A percentile compares a stretch with the other conserved stretches of the same genome.
These are phyloP conservation scores for Moesziomyces sp. DNA, from an alignment of 1,284 basidiomycete species.

Conservation along the genomic window DNA sequence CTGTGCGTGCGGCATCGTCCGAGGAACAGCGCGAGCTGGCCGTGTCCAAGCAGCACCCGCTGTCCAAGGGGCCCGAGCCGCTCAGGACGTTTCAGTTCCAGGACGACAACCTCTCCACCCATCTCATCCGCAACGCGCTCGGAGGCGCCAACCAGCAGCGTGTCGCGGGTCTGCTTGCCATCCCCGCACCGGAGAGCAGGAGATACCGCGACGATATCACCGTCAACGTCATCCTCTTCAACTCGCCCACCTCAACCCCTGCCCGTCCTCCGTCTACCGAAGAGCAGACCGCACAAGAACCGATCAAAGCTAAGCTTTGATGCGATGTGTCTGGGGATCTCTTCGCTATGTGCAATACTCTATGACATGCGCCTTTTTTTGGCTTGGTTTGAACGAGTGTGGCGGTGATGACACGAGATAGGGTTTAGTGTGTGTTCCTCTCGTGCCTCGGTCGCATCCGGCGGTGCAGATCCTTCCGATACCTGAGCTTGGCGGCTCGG, in stretches of 20 bases:
- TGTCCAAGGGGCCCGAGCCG: slow-evolving; percentile 53
- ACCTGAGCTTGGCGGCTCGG: too few species aligned
- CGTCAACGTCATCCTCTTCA: slow-evolving; percentile 58
- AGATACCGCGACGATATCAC: slow-evolving; percentile 63
- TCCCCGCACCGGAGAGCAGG: slow-evolving; percentile 80
- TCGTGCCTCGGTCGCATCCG: too few species aligned
- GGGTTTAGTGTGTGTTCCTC: too few species aligned
- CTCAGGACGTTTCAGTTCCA: slow-evolving; percentile 60
- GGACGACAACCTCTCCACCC: slow-evolving; percentile 87
- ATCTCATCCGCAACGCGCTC: slow-evolving; percentile 92
- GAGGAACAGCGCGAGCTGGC: slow-evolving; percentile 42
- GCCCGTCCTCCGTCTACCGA: slow-evolving; percentile 11
- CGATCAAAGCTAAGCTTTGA: slow-evolving; percentile 37
- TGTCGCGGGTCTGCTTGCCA: slow-evolving; percentile 81
- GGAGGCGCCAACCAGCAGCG: slow-evolving; percentile 81
- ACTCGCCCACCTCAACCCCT: slow-evolving; percentile 33
- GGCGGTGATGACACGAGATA: too few species aligned
- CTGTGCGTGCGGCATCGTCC: slow-evolving; percentile 24
- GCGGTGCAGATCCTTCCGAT: too few species aligned
- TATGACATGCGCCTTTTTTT: too few species aligned
- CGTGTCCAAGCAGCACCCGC: slow-evolving; percentile 58
- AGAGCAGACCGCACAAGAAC: slow-evolving; percentile 2
- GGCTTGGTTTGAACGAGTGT: too few species aligned
- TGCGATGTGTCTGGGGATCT: not conserved
- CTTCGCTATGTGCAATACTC: too few species aligned